Evolutionary conservation across 176 grass and related monocot species (phyloP).

Genomic region (Avena insularis): DNA sequence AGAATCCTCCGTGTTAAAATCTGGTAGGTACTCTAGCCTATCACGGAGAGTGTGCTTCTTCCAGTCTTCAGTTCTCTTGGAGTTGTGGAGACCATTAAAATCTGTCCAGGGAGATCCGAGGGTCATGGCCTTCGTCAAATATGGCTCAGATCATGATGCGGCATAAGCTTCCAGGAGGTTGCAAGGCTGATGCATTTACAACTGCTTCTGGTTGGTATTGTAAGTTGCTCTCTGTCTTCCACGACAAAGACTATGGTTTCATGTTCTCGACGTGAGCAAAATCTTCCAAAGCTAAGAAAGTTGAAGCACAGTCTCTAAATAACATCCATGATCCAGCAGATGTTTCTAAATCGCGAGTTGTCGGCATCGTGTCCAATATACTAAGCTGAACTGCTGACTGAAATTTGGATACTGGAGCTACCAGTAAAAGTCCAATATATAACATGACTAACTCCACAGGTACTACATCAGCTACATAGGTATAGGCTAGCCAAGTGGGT

Average conservation of each 20-base stretch:
- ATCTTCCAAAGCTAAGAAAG: conserved; percentile 28
- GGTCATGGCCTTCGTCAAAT: conserved; percentile 1
- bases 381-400: conserved; percentile 14
- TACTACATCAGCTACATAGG: conserved; percentile 14
- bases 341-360: not conserved
- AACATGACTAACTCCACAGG: conserved; percentile 8
- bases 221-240: conserved; percentile 3
- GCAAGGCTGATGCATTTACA: not conserved
- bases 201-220: not conserved
- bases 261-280: not conserved
- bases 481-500: conserved; percentile 22
- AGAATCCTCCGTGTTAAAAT: conserved; percentile 12
- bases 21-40: not conserved
- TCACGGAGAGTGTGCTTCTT: not conserved
- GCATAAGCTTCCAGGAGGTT: conserved; percentile 1
- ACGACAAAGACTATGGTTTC: not conserved
- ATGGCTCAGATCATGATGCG: conserved; percentile 17
- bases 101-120: not conserved
- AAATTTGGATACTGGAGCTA: conserved; percentile 16
- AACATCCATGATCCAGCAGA: conserved; percentile 26
- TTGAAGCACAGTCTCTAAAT: conserved; percentile 2
- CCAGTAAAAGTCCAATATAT: conserved; percentile 28
- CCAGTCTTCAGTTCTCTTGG: not conserved
- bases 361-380: not conserved
- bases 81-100: conserved; percentile 12